Conservation (phyloP, 768 basidiomycete genomes). For the Lactarius evosmus region DNA sequence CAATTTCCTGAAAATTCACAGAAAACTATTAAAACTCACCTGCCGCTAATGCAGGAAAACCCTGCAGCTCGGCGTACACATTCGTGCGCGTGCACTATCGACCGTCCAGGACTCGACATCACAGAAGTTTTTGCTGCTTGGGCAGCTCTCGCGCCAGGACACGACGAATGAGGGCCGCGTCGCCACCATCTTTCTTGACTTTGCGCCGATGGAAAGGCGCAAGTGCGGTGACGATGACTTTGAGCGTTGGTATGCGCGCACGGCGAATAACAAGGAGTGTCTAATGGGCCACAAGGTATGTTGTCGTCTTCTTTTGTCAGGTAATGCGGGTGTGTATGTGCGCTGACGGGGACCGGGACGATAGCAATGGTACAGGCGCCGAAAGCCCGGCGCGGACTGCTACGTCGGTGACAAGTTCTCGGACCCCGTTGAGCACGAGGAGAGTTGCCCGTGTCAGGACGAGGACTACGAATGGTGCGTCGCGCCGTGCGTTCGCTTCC, state of each 20-base stretch:
- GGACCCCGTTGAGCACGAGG: conserved; percentile 82
- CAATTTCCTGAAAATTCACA: not conserved
- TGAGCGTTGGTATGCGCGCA: conserved; percentile 84
- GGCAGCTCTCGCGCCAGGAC: conserved; percentile 63
- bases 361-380: conserved; percentile 91
- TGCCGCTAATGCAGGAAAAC: conserved; percentile 49
- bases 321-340: not conserved
- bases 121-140: conserved; percentile 91
- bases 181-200: conserved; percentile 80
- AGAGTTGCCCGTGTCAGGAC: conserved; percentile 77
- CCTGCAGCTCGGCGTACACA: conserved; percentile 62
- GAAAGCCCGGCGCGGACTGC: conserved; percentile 80
- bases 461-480: conserved; percentile 91
- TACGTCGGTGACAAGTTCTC: conserved; percentile 88
- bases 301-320: not conserved
- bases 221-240: conserved; percentile 73
- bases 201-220: conserved; percentile 59
- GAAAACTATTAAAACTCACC: not conserved
- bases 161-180: conserved; percentile 54
- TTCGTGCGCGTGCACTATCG: conserved; percentile 75
- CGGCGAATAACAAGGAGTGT: conserved; percentile 62
- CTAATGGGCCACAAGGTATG: conserved; percentile 91
- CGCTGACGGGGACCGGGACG: not conserved
- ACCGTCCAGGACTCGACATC: conserved; percentile 95
- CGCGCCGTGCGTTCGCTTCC: not conserved